Base-by-base conservation (phyloP, 176 grass and related monocot genomes). In the Avena eriantha region DNA sequence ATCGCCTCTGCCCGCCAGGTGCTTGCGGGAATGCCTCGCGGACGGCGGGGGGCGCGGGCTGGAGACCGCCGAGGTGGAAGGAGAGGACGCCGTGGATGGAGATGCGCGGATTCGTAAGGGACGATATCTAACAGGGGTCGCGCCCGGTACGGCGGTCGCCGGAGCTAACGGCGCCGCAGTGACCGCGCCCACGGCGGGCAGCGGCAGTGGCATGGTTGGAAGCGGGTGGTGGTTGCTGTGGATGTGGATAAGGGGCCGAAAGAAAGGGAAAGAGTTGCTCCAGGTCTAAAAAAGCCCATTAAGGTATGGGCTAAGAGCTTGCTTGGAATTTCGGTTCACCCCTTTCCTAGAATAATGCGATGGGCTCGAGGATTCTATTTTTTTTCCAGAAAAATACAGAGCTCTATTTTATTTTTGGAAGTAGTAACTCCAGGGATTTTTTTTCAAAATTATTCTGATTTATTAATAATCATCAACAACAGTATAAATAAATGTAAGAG, bases 21-120 rank as follows among this genome's bases (percentile, higher is more conserved):
- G 93, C 63, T 92, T 87, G 91, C 45, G 67, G 53, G 86, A 95
- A 98, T 92, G 86, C 85, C 76, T 86, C 76, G 81, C 69, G 5
- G 88, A 49, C 57, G 60, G 65, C 8, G 16, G 33, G 65, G 88
- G 39, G 34, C 53, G 71, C 2, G 31, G 11, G 71, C 34, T 60
- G 68, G 54, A 74, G 17, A 69, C 29, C 1, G 43, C 78, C 8
- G 72, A 76, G 49, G 77, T 24, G 4, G 84, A 83, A 16, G 86
- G 70, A 45, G 85, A 64, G 41, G 71, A 35, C 1, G 83, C 79
- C 23, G 26, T 14, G 0, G 50, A 43, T 0, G 21, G 43, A 18
- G 63, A 60, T 16, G 63, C 16, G 35, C 8, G 23, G 33, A 34
- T 22, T 18, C 84, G 47, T 23, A 56, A 5, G 1, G 36, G 39